Conservation (phyloP, 2,329 filamentous ascomycete genomes). For the Fusarium nelsonii region DNA sequence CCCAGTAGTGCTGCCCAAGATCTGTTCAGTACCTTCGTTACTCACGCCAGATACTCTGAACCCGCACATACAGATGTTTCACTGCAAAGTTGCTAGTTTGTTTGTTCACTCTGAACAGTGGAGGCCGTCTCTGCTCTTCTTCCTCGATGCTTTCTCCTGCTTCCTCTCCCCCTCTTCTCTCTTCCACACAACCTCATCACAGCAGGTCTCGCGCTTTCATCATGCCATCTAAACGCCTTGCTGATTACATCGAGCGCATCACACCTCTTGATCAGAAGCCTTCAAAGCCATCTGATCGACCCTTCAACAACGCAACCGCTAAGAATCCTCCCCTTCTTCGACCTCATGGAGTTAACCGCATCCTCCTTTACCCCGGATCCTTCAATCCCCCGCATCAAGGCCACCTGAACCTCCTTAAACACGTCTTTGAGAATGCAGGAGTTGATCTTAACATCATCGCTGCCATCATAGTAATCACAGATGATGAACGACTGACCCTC, state of each 20-base stretch:
- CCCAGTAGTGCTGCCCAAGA: background rate
- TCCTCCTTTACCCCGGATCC: constrained; percentile 54
- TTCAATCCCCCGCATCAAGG: constrained; percentile 57
- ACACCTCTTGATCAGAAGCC: background rate
- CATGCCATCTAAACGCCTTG: constrained; percentile 30
- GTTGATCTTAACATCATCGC: constrained; percentile 49
- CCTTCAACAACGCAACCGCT: constrained; percentile 32
- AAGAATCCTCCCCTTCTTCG: constrained; percentile 17
- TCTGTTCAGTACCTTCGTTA: background rate
- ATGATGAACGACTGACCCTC: constrained; percentile 41
- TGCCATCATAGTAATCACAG: constrained; percentile 49
- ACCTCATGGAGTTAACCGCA: constrained; percentile 40
- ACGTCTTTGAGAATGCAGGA: constrained; percentile 48
- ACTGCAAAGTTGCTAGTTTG: background rate
- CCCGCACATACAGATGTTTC: background rate
- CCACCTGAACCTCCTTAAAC: constrained; percentile 50
- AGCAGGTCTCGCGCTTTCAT: background rate
- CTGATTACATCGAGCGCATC: constrained; percentile 34
- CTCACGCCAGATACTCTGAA: background rate
- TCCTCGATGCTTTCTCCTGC: background rate
- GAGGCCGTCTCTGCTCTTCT: background rate
- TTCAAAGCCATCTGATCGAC: constrained; percentile 3
- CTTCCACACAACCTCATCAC: background rate
- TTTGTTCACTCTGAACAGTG: background rate
- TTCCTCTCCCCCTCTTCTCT: background rate